These are phyloP conservation scores for Madurella fahalii DNA, from an alignment of 2,329 filamentous ascomycete species.

Conservation along the genomic window DNA sequence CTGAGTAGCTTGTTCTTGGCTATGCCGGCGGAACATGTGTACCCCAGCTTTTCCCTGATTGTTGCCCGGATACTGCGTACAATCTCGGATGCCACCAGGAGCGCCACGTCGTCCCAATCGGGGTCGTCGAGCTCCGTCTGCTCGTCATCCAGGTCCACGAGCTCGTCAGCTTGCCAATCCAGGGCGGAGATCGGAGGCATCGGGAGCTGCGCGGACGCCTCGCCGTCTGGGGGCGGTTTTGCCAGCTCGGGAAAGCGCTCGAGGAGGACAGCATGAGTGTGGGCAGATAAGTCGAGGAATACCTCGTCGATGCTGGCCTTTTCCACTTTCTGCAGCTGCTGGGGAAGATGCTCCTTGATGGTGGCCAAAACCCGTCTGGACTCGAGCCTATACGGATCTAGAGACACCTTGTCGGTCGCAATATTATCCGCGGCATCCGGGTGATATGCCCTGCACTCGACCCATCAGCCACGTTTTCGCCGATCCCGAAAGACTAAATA, in stretches of 20 bases:
- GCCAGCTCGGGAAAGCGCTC: constrained; percentile 71
- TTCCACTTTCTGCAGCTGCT: constrained; percentile 68
- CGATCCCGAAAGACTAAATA: neutral
- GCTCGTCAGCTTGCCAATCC: constrained; percentile 79
- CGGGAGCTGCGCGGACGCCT: constrained; percentile 67
- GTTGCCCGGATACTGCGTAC: constrained; percentile 68
- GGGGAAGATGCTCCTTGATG: constrained; percentile 70
- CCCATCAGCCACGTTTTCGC: neutral
- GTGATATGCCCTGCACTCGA: constrained; percentile 63
- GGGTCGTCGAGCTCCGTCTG: constrained; percentile 75
- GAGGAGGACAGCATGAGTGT: constrained; percentile 72
- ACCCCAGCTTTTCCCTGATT: constrained; percentile 67
- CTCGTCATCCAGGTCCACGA: constrained; percentile 70
- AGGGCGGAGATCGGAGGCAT: constrained; percentile 64
- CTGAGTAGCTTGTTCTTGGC: constrained; percentile 92
- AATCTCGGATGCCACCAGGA: constrained; percentile 84
- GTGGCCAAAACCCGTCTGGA: constrained; percentile 75
- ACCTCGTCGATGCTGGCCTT: constrained; percentile 96
- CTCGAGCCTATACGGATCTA: constrained; percentile 86
- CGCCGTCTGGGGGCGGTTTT: constrained; percentile 66
- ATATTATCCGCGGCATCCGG: constrained; percentile 76
- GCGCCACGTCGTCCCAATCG: constrained; percentile 93
- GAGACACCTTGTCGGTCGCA: constrained; percentile 83
- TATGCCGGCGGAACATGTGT: constrained; percentile 89
- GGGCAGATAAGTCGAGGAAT: constrained; percentile 84